Evolutionary conservation across 2,329 filamentous ascomycete species (phyloP), one percentile per base, ranked within the genome.

Genomic region (Colletotrichum orbiculare): DNA sequence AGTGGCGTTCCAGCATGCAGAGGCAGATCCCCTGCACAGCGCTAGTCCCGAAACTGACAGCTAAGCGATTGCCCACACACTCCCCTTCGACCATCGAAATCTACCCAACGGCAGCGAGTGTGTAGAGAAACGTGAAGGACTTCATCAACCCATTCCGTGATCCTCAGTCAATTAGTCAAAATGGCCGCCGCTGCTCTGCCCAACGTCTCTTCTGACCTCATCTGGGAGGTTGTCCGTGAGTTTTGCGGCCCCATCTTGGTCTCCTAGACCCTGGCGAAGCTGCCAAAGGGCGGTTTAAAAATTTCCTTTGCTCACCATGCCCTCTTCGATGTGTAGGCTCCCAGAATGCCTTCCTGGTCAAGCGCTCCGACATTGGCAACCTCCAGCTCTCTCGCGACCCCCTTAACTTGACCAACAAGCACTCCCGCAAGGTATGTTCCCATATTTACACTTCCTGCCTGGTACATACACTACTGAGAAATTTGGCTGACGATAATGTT

Each of bases 211-310:
- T 83, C 90, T 78, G 94, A 97, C 84, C 87, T 97, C 76, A 85
- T 97, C 87, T 98, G 95, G 95, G 91, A 95, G 88, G 85, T 96
- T 82, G 90, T 91, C 87, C 93, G 94, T 97, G 90, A 82, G 94
- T 94, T 67, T 25, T 25, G 25, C 25, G 25, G 25, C 25, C 25
- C 25, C 25, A 5, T 25, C 25, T 25, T 25, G 25, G 25, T 25
- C 25, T 25, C 1, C 25, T 25, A 25, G 25, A 25, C 25, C 25
- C 25, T 25, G 25, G 25, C 25, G 25, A 25, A 25, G 3, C 25
- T 25, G 25, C 25, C 25, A 5, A 25, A 25, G 25, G 25, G 25
- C 25, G 4, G 25, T 25, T 25, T 25, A 4, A 25, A 25, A 25
- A 5, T 4, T 25, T 25, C 25, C 25, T 39, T 48, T 43, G 55